Base-by-base conservation (phyloP, 2,329 filamentous ascomycete genomes). In the Paraphoma chrysanthemicola region DNA sequence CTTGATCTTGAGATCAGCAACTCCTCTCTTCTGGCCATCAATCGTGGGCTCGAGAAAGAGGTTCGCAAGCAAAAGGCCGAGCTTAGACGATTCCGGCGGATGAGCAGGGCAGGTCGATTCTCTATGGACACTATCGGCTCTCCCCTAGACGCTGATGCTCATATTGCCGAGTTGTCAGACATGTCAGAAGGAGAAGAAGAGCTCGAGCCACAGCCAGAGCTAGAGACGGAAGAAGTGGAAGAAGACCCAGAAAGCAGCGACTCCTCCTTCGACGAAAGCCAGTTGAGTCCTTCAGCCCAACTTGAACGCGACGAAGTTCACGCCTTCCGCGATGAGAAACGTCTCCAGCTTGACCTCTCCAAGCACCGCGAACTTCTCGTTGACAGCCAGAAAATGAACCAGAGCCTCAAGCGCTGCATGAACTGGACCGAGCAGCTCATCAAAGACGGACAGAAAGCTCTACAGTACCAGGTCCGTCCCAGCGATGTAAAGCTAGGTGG, bases 1-100 rank as follows among this genome's bases (percentile, higher is more conserved):
- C 86, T 98, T 64, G 95, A 99, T 74, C 82, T 99, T 6, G 92
- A 99, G 74, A 99, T 99, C 62, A 97, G 91, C 53, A 99, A 99
- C 71, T 95, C 92, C 1, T 97, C 93, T 1, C 84, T 99, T 3
- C 86, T 97, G 54, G 95, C 95, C 41, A 98, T 99, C 78, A 99
- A 99, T 73, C 86, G 93, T 51, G 95, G 93, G 0, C 80, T 99
- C 0, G 95, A 99, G 78, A 87, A 92, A 23, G 92, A 98, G 73
- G 84, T 99, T 68, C 88, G 93, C 28, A 96, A 96, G 73, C 94
- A 98, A 70, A 94, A 91, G 38, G 86, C 90, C 1, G 95, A 99
- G 72, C 76, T 99, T 31, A 88, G 95, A 54, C 85, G 94, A 43
- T 98, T 89, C 74, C 87, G 91, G 49, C 88, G 95, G n/a, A 80